Evolutionary conservation across 139 green algal species (phyloP).

Genomic region (Chlamydomonas sp.): DNA sequence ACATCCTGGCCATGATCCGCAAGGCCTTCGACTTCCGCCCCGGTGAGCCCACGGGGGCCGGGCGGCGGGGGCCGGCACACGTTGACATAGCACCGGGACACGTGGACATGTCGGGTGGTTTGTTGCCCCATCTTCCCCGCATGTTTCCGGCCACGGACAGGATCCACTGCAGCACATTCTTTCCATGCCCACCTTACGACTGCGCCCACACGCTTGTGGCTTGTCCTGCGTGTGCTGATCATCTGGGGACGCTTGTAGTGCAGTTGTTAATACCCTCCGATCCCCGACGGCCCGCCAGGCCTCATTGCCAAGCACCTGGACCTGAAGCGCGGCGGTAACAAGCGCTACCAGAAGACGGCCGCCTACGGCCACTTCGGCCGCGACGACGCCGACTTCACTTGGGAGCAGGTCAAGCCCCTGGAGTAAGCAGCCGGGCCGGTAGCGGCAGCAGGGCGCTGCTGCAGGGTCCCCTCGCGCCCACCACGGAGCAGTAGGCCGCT

Average conservation of each 20-base stretch:
- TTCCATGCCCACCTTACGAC: no score
- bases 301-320: constrained; percentile 93
- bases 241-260: no score
- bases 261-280: no score
- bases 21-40: constrained; percentile 97
- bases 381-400: constrained; percentile 95
- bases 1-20: constrained; percentile 92
- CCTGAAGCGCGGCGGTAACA: constrained; percentile 91
- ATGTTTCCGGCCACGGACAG: no score
- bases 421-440: background rate
- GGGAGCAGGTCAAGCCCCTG: constrained; percentile 70
- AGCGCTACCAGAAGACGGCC: constrained; percentile 93
- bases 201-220: no score
- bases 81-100: no score
- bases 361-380: constrained; percentile 98
- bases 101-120: background rate
- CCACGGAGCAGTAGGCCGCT: no score
- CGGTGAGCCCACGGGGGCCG: constrained; percentile 40
- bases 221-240: no score
- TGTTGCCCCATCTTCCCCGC: no score
- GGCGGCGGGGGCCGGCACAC: background rate
- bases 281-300: constrained; percentile 44
- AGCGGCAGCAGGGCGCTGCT: no score
- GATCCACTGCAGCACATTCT: no score
- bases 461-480: no score